These are phyloP conservation scores for Elsinoe fawcettii DNA, from an alignment of 2,329 filamentous ascomycete genomes.

Conservation along the genomic window DNA sequence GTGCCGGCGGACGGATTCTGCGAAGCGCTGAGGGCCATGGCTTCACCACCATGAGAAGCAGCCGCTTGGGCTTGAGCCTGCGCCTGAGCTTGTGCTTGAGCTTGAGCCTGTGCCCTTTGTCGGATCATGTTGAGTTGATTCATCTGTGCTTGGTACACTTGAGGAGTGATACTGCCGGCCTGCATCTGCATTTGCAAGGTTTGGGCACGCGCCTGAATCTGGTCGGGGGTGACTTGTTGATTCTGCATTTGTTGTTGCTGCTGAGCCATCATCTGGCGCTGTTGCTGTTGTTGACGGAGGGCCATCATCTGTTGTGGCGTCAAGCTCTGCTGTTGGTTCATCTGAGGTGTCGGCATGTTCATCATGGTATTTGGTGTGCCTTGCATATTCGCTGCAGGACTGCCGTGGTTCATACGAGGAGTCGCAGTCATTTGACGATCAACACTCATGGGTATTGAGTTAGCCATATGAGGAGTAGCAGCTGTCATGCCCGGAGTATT, in stretches of 20 bases:
- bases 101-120: background rate
- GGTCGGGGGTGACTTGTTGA: constrained; percentile 22
- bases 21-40: constrained; percentile 4
- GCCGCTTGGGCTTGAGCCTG: background rate
- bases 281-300: constrained; percentile 23
- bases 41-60: constrained; percentile 4
- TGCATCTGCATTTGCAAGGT: constrained; percentile 7
- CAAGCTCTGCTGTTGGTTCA: constrained; percentile 23
- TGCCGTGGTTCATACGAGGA: constrained; percentile 30
- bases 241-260: constrained; percentile 29
- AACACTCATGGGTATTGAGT: constrained; percentile 24
- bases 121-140: background rate
- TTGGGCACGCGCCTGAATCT: constrained; percentile 23
- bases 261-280: constrained; percentile 26
- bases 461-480: constrained; percentile 31
- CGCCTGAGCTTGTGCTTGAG: background rate
- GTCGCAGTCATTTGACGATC: constrained; percentile 32
- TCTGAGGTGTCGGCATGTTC: constrained; percentile 23
- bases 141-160: constrained; percentile 16
- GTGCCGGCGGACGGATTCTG: constrained; percentile 7
- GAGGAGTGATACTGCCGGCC: background rate
- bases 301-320: constrained; percentile 24
- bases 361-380: constrained; percentile 25
- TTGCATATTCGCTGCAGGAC: constrained; percentile 27
- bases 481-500: constrained; percentile 34